Base-by-base conservation (phyloP, 2,329 filamentous ascomycete genomes). In the Aspergillus novoparasiticus region DNA sequence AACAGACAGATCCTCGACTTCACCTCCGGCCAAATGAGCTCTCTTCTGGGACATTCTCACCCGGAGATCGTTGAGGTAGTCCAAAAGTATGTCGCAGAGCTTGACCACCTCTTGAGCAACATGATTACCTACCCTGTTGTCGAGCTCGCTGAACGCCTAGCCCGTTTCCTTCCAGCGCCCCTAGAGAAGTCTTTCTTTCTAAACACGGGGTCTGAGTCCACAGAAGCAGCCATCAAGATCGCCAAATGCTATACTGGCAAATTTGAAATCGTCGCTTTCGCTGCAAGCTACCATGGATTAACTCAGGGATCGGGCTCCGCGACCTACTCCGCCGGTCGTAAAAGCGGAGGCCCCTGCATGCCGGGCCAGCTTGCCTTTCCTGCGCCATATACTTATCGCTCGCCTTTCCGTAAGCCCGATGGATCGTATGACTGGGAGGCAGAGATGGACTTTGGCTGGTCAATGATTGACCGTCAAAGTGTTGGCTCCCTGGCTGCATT, bases 351-450 rank as follows among this genome's bases (percentile, higher is more conserved):
- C 4, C 72, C 72, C 11, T 61, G 64, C 6, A 82, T 87, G 76
- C 86, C 85, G 0, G 87, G 88, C 0, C 83, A 85, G 61, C 78
- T 87, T 4, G 81, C 81, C 1, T 81, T 90, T 41, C 87, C 87
- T 0, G 81, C 85, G 0, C 87, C 87, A 0, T 85, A 89, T 66
- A 80, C 83, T 0, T 90, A 89, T 70, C 84, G 87, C 4, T 89
- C 87, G 0, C 79, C 84, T 0, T 90, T 90, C 73, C 82, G 85
- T 11, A 82, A 83, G 41, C 26, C 82, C 0, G 86, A 90, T 65
- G 87, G 87, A 0, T 82, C 81, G 0, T 86, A 90, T 65, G 87
- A 90, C 71, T 90, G 88, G 88, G 80, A 87, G 66, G 83, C 85
- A 0, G 88, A 90, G 71, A 76, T 90, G 16, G 82, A 87, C 12